Evolutionary conservation across 2,329 filamentous ascomycete species (phyloP).

Genomic region (Tolypocladium cylindrosporum): DNA sequence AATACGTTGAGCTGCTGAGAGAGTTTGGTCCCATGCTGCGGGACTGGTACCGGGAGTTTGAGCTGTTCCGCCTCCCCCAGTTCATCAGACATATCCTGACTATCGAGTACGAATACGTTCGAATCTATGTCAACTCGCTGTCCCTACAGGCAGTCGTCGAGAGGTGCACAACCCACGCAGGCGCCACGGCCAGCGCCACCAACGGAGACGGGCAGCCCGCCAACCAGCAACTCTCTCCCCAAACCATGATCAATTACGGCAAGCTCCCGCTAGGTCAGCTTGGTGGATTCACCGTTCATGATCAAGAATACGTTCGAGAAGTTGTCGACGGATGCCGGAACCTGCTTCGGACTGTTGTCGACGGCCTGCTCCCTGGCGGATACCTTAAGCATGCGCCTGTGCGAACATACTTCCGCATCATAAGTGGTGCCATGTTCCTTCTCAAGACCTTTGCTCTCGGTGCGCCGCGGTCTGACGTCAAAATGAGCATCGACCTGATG

Average conservation of each 20-base stretch:
- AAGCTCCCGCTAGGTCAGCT: conserved; percentile 54
- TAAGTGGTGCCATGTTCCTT: conserved; percentile 75
- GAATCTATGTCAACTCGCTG: conserved; percentile 90
- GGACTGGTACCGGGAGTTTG: conserved; percentile 75
- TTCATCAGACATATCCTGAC: conserved; percentile 68
- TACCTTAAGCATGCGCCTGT: conserved; percentile 78
- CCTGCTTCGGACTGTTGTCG: conserved; percentile 66
- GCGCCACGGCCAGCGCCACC: conserved; percentile 28
- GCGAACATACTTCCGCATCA: conserved; percentile 77
- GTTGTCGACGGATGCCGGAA: conserved; percentile 71
- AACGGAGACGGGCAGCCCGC: conserved; percentile 20
- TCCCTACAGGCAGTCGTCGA: conserved; percentile 93
- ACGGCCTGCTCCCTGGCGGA: conserved; percentile 62
- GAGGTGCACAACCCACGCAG: conserved; percentile 70
- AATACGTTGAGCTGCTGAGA: conserved; percentile 71
- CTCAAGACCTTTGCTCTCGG: conserved; percentile 78
- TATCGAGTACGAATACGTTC: conserved; percentile 92
- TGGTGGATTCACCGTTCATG: conserved; percentile 53
- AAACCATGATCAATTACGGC: conserved; percentile 55
- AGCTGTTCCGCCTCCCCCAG: conserved; percentile 59
- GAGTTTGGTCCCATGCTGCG: conserved; percentile 70
- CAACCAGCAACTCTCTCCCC: conserved; percentile 40
- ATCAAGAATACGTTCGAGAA: conserved; percentile 65
- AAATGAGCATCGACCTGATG: conserved; percentile 64
- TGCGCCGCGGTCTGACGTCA: conserved; percentile 67